Percentiles rank a stretch among this genome's conserved stretches.
Conservation (phyloP, 805 yeast genomes). For the Metschnikowia continentalis region DNA sequence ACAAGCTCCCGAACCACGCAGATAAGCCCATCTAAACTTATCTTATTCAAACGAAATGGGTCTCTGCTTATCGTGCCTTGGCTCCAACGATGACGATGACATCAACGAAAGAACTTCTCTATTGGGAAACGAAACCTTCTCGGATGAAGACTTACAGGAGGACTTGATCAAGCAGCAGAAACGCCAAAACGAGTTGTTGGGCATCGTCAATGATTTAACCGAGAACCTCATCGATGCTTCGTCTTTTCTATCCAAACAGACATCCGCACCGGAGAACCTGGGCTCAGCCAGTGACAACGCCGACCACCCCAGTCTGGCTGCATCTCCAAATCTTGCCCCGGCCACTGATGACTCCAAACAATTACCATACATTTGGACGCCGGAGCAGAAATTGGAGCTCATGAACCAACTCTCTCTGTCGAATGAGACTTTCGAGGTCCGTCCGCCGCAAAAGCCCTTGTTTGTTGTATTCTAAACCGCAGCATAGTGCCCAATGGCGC, state of each 20-base stretch:
- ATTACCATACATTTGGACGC: conserved; percentile 22
- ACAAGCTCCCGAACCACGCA: too few relatives aligned
- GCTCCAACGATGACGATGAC: conserved; percentile 31
- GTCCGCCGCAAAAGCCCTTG: conserved; percentile 11
- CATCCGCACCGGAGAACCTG: conserved; percentile 4
- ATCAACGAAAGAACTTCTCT: conserved; percentile 38
- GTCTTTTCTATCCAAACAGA: conserved; percentile 21
- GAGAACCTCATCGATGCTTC: conserved; percentile 37
- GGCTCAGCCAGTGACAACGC: conserved; percentile 10
- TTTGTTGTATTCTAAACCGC: conserved; percentile 12
- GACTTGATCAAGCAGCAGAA: conserved; percentile 37
- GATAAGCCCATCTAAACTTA: too few relatives aligned
- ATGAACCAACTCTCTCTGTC: conserved; percentile 19
- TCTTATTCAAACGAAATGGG: conserved; percentile 35
- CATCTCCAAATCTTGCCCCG: conserved; percentile 8
- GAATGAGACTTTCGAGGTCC: conserved; percentile 11
- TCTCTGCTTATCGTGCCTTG: conserved; percentile 44
- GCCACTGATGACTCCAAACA: conserved; percentile 13
- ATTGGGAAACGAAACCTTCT: conserved; percentile 23
- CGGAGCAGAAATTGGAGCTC: conserved; percentile 23
- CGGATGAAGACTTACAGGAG: conserved; percentile 34
- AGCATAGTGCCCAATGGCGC: too few relatives aligned
- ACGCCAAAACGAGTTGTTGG: conserved; percentile 44
- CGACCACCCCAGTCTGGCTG: conserved; percentile 5
- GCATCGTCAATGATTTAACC: conserved; percentile 40